Conservation (phyloP, 768 basidiomycete species). For the Ramaria sp. region DNA sequence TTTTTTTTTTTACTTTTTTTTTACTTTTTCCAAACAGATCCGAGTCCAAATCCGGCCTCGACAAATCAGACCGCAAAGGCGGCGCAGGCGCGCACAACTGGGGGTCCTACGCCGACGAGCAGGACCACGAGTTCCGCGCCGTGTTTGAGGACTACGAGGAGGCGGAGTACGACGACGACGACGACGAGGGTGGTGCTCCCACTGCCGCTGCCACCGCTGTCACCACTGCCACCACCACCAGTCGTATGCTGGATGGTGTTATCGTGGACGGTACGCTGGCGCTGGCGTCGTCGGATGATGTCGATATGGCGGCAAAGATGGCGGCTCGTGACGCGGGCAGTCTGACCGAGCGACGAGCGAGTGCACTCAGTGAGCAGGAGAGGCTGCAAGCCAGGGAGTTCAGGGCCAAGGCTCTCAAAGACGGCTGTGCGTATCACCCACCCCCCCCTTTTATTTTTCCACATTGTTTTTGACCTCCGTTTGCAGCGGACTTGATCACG, state of each 20-base stretch:
- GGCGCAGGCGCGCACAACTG: conserved; percentile 81
- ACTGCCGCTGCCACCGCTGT: too few relatives aligned
- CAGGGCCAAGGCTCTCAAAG: conserved; percentile 65
- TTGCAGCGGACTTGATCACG: conserved; percentile 48
- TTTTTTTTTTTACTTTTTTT: too few relatives aligned
- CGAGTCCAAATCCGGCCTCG: conserved; percentile 65
- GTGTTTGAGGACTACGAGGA: conserved; percentile 31
- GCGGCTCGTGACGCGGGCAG: conserved; percentile 11
- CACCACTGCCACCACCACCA: too few relatives aligned
- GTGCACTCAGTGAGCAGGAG: conserved; percentile 48
- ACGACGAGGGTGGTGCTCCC: conserved; percentile 21
- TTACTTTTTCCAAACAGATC: too few relatives aligned
- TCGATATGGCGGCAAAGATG: too few relatives aligned
- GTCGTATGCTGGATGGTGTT: too few relatives aligned
- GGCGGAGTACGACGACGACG: conserved; percentile 35
- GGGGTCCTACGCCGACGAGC: conserved; percentile 63
- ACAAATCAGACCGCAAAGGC: conserved; percentile 61
- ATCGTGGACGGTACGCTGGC: neutral
- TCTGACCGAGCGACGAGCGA: neutral
- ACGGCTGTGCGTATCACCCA: conserved; percentile 29
- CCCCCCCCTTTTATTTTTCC: neutral
- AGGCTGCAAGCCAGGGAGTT: conserved; percentile 50
- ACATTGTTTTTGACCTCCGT: neutral
- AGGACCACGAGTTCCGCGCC: conserved; percentile 48
- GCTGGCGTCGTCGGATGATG: too few relatives aligned